phyloP scores from a whole-genome alignment of 2,329 filamentous ascomycete species.

The Aquanectria penicillioides region DNA sequence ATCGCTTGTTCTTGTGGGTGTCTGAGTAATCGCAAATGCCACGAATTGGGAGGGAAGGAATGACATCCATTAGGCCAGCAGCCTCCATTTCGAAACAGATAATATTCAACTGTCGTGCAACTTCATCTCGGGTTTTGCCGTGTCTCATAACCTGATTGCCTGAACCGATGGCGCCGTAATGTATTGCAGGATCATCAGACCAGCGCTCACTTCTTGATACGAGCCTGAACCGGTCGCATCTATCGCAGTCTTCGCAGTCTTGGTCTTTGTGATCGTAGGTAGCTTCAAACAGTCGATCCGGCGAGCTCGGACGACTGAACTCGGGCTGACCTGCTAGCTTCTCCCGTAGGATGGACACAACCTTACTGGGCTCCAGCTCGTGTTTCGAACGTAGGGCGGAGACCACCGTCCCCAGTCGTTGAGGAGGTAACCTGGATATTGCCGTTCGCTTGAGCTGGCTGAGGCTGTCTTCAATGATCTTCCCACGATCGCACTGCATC shows the following conservation, averaged over 20 bases:
- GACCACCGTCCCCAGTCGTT: neutral
- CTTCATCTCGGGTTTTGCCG: conserved; percentile 32
- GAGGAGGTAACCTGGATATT: neutral
- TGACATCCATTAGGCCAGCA: conserved; percentile 39
- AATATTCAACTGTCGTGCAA: conserved; percentile 29
- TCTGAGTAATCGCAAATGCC: conserved; percentile 7
- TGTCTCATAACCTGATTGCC: neutral
- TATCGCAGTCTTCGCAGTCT: neutral
- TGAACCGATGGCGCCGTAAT: neutral
- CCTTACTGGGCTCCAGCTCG: neutral
- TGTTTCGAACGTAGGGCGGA: neutral
- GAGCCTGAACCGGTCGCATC: neutral
- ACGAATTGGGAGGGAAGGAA: conserved; percentile 48
- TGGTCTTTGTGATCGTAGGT: neutral
- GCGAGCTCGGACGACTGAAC: neutral
- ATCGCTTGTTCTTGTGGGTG: conserved; percentile 3
- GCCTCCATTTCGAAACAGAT: conserved; percentile 47
- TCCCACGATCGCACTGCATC: conserved; percentile 40
- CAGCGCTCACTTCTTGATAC: fast-evolving
- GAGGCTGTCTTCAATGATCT: conserved; percentile 13
- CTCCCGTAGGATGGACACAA: neutral
- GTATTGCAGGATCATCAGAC: neutral
- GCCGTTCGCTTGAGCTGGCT: neutral
- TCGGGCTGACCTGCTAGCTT: neutral
- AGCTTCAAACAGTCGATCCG: neutral